Evolutionary conservation across 805 yeast species (phyloP), one percentile per base, ranked within the genome.

Genomic region (Brettanomyces custersianus): DNA sequence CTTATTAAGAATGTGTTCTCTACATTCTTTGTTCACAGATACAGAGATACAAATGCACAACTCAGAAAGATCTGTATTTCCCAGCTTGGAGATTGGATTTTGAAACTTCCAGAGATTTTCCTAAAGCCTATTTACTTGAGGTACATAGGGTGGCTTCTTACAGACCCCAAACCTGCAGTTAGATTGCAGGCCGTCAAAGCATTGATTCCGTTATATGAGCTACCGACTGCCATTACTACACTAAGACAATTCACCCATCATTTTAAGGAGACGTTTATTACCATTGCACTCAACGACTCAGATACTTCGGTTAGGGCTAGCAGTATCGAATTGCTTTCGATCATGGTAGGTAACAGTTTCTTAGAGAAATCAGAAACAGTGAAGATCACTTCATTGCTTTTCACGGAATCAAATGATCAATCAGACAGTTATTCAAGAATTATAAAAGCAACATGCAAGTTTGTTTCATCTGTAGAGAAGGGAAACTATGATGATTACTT

Each of bases 91-190:
- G 62, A 57, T 13, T 82, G 94, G 84, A 81, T 84, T 59, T 65
- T 69, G n/a, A 51, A 60, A 5, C 71, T 70, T 41, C 94, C 95
- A 0, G 87, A 80, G 39, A 60, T 66, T 36, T 86, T 82, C 48
- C 70, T 81, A 43, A 81, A 75, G 41, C 77, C 80, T 10, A 63
- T 77, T 1, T 84, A 77, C 48, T 64, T 86, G 43, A 70, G 87
- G 42, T 84, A 82, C 54, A 68, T 82, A 49, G 95, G 95, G 4
- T 82, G 94, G 94, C 63, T 84, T 23, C 60, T 88, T 29, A 77
- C 88, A n/a, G 96, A 87, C 50, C 63, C 74, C 2, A 68, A 72
- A 12, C 55, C 70, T 9, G 42, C 52, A 3, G 94, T 84, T 1
- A 68, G 94, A 45, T 52, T 65, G 7, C 86, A 82, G 45, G 87